phyloP scores from a whole-genome alignment of 768 basidiomycete genomes.

The Boletus subparvulus region DNA sequence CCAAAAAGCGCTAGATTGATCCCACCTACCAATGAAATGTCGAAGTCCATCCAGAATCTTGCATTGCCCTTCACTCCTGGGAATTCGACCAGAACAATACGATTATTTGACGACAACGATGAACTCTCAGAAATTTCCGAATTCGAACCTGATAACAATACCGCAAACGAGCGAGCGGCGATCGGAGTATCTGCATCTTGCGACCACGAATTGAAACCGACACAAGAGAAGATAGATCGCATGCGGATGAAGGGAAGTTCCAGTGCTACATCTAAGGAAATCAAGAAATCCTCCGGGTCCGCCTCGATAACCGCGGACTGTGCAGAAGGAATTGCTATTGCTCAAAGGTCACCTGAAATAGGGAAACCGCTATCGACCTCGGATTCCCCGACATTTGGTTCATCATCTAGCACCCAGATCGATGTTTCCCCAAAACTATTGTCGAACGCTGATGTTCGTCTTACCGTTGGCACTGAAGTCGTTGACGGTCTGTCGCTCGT shows the following conservation, averaged over 20 bases:
- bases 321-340: not conserved
- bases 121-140: constrained; percentile 37
- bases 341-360: not conserved
- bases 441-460: constrained; percentile 1
- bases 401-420: constrained; percentile 17
- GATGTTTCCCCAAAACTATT: constrained; percentile 9
- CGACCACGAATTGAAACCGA: not conserved
- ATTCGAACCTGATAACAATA: constrained; percentile 16
- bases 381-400: constrained; percentile 9
- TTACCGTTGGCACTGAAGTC: not conserved
- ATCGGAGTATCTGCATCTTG: not conserved
- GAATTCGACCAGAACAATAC: not conserved
- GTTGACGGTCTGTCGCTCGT: not conserved
- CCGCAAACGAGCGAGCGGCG: not conserved
- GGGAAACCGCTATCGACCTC: not conserved
- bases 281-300: not conserved
- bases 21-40: not conserved
- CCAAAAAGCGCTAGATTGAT: not conserved
- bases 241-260: constrained; percentile 15
- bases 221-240: not conserved
- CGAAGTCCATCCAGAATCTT: not conserved
- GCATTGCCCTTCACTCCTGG: not conserved
- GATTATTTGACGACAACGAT: constrained; percentile 19
- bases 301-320: not conserved
- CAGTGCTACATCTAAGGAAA: not conserved